These are phyloP conservation scores for Nigrospora osmanthi DNA, from an alignment of 2,329 filamentous ascomycete genomes.

Conservation along the genomic window DNA sequence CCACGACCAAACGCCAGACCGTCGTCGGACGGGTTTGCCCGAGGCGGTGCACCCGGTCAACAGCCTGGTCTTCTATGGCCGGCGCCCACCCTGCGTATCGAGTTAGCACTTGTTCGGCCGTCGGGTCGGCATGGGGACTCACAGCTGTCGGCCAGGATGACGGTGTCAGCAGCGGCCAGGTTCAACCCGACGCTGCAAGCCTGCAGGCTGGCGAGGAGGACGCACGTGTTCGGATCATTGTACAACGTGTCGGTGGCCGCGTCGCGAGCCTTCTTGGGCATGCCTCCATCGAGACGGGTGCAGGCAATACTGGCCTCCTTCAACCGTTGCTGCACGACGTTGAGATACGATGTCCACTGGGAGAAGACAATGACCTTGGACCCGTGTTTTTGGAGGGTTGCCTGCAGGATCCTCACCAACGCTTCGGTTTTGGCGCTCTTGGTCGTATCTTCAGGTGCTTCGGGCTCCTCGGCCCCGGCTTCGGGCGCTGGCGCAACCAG, in stretches of 20 bases:
- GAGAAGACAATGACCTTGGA: slow-evolving; percentile 70
- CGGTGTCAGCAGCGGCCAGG: slow-evolving; percentile 77
- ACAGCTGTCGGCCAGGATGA: slow-evolving; percentile 74
- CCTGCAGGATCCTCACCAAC: slow-evolving; percentile 65
- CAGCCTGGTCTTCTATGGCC: slow-evolving; percentile 84
- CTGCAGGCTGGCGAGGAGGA: slow-evolving; percentile 74
- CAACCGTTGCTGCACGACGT: slow-evolving; percentile 64
- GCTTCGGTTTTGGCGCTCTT: slow-evolving; percentile 80
- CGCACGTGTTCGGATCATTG: slow-evolving; percentile 56
- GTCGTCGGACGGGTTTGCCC: slow-evolving; percentile 74
- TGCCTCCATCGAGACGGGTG: slow-evolving; percentile 72
- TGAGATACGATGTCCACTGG: slow-evolving; percentile 70
- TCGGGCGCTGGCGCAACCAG: slow-evolving; percentile 59
- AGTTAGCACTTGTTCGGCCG: slow-evolving; percentile 6
- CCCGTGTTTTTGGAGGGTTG: slow-evolving; percentile 53
- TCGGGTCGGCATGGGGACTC: slow-evolving; percentile 14
- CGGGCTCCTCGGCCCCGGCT: slow-evolving; percentile 33
- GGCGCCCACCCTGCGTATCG: slow-evolving; percentile 66
- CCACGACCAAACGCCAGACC: slow-evolving; percentile 75
- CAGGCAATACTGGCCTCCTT: slow-evolving; percentile 51
- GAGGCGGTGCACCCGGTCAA: slow-evolving; percentile 80
- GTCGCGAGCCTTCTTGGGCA: slow-evolving; percentile 66
- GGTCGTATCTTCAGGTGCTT: slow-evolving; percentile 49
- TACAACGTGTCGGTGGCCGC: slow-evolving; percentile 60
- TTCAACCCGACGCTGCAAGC: slow-evolving; percentile 85